Conservation (phyloP, 2,329 filamentous ascomycete species). For the Phoma herbarum region DNA sequence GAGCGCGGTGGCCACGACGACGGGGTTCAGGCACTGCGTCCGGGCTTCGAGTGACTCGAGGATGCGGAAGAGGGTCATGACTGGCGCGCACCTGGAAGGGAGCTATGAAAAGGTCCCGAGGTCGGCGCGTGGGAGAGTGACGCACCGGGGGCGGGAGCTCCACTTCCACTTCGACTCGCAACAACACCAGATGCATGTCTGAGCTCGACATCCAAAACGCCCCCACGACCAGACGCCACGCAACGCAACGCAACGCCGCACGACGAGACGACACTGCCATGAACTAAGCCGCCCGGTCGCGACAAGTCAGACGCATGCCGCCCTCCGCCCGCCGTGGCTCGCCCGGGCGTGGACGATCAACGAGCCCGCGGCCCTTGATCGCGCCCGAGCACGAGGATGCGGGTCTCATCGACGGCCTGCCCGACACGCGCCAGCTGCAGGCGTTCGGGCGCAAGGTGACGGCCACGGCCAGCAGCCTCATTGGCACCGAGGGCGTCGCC, state of each 20-base stretch:
- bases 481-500: constrained; percentile 66
- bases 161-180: constrained; percentile 1
- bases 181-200: constrained; percentile 5
- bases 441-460: constrained; percentile 95
- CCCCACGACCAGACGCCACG: not conserved
- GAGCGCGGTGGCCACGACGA: not conserved
- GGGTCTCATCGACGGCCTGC: constrained; percentile 44
- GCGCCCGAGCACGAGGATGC: constrained; percentile 40
- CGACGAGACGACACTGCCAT: constrained; percentile 5
- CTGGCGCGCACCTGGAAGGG: no score
- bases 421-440: constrained; percentile 78
- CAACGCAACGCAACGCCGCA: not conserved
- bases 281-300: not conserved
- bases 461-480: constrained; percentile 89
- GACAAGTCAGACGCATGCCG: constrained; percentile 41
- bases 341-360: constrained; percentile 41
- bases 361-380: constrained; percentile 43
- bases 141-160: constrained; percentile 22
- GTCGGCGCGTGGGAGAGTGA: constrained; percentile 19
- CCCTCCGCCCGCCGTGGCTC: constrained; percentile 39
- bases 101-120: not conserved
- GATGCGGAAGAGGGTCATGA: not conserved
- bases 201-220: constrained; percentile 7
- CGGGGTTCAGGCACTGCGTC: not conserved
- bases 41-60: not conserved